Evolutionary conservation across 2,329 filamentous ascomycete genomes (phyloP).

Genomic region (Aureobasidium sp.): DNA sequence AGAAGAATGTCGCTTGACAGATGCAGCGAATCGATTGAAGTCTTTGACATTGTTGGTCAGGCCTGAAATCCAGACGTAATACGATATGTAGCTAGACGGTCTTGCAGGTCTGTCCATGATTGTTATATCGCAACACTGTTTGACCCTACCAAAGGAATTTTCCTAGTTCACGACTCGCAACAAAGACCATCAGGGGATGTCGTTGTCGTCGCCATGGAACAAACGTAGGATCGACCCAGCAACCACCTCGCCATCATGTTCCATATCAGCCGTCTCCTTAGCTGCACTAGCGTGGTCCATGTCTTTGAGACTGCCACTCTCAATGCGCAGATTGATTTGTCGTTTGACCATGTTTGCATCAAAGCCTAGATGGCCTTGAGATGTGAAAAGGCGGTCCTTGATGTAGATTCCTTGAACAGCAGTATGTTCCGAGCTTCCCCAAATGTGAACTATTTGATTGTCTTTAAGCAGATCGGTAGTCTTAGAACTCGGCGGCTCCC

Average conservation of each 20-base stretch:
- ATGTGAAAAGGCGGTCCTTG: constrained; percentile 39
- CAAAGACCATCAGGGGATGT: constrained; percentile 22
- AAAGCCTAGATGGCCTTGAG: constrained; percentile 42
- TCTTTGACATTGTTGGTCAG: background rate
- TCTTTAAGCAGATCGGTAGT: constrained; percentile 31
- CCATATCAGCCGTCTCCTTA: constrained; percentile 33
- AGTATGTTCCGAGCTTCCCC: constrained; percentile 41
- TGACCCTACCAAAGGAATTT: background rate
- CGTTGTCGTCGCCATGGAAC: constrained; percentile 45
- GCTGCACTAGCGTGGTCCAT: constrained; percentile 32
- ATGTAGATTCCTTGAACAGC: constrained; percentile 42
- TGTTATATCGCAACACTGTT: background rate
- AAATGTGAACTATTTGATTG: constrained; percentile 42
- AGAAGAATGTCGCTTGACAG: background rate
- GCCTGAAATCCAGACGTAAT: background rate
- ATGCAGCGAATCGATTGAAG: background rate
- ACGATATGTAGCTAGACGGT: background rate
- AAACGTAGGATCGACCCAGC: constrained; percentile 37
- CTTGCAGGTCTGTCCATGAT: background rate
- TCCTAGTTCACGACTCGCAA: background rate
- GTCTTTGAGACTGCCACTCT: constrained; percentile 36
- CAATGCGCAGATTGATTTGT: constrained; percentile 38
- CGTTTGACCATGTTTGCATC: constrained; percentile 41
- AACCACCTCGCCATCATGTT: constrained; percentile 36
- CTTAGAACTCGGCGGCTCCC: constrained; percentile 27